phyloP scores from a whole-genome alignment of 2,329 filamentous ascomycete genomes.

The Mollisiaceae sp. region DNA sequence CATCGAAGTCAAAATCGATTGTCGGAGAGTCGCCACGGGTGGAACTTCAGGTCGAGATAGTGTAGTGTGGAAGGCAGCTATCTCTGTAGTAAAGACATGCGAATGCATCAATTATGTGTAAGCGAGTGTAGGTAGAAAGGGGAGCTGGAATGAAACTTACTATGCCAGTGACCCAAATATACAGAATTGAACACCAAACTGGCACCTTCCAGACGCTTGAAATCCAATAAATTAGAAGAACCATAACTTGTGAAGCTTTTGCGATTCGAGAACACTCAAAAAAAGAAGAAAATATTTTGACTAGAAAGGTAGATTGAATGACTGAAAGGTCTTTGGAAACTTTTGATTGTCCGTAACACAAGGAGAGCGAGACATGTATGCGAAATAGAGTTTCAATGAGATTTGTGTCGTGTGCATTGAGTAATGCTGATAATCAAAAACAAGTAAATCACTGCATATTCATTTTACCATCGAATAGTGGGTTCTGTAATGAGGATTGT shows the following conservation, averaged over 20 bases:
- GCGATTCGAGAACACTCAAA: too few species aligned
- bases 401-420: too few species aligned
- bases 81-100: slow-evolving; percentile 77
- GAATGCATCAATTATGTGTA: slow-evolving; percentile 61
- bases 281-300: too few species aligned
- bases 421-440: too few species aligned
- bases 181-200: slow-evolving; percentile 65
- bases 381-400: too few species aligned
- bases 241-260: too few species aligned
- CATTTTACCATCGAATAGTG: slow-evolving; percentile 26
- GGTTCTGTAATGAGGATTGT: slow-evolving; percentile 64
- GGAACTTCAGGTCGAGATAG: slow-evolving; percentile 61
- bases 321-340: too few species aligned
- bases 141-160: slow-evolving; percentile 46
- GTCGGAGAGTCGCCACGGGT: slow-evolving; percentile 65
- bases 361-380: too few species aligned
- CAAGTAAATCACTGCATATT: too few species aligned
- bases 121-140: not conserved
- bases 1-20: slow-evolving; percentile 66
- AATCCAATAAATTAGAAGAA: not conserved
- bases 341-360: too few species aligned
- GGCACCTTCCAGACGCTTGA: slow-evolving; percentile 64
- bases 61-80: slow-evolving; percentile 59
- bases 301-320: too few species aligned
- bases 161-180: slow-evolving; percentile 71